Evolutionary conservation across 441 rosid genomes (phyloP).

Genomic region (Croton laevigatus): DNA sequence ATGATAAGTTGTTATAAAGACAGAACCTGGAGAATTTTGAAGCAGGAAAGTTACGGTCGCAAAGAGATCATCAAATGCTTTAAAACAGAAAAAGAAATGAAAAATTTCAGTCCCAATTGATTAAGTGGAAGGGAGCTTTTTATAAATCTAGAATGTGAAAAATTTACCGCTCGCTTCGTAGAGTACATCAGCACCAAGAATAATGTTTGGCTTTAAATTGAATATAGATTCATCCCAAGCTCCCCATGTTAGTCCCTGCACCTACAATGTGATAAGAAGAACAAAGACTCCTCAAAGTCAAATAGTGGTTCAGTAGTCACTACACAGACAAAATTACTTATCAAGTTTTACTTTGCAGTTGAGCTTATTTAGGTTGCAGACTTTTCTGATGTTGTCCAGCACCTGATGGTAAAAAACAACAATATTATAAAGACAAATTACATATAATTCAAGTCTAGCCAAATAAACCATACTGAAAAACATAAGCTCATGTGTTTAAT

Average conservation of each 20-base stretch:
- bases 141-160: neutral
- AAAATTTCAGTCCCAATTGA: constrained; percentile 13
- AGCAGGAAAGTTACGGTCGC: constrained; percentile 75
- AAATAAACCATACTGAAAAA: constrained; percentile 1
- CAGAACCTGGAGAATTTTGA: constrained; percentile 58
- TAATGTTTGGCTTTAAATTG: constrained; percentile 50
- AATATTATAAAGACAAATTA: neutral
- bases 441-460: neutral
- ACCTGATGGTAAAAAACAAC: constrained; percentile 45
- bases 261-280: constrained; percentile 34
- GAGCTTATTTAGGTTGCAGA: constrained; percentile 53
- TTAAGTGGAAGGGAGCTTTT: neutral
- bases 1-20: constrained; percentile 82
- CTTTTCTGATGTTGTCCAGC: constrained; percentile 69
- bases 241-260: constrained; percentile 83
- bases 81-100: constrained; percentile 17
- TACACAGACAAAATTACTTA: neutral
- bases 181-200: constrained; percentile 83
- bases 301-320: neutral
- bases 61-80: constrained; percentile 85
- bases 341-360: constrained; percentile 46
- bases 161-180: constrained; percentile 66
- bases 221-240: constrained; percentile 67
- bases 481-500: neutral
- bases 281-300: neutral